Conservation (phyloP, 2,329 filamentous ascomycete genomes). For the Lasiodiplodia citricola region DNA sequence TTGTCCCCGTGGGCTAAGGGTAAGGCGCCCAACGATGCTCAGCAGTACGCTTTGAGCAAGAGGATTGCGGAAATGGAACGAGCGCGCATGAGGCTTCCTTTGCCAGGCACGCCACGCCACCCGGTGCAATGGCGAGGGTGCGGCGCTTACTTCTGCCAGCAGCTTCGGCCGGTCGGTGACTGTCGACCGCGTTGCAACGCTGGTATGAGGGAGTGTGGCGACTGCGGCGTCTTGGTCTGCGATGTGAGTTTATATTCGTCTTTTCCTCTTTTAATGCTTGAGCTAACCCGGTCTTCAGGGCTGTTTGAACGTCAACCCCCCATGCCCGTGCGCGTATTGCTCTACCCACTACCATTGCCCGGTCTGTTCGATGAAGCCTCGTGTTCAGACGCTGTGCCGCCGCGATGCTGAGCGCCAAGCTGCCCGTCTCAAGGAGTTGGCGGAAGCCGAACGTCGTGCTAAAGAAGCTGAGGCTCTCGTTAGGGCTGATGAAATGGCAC, state of each 20-base stretch:
- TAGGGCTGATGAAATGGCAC: constrained; percentile 20
- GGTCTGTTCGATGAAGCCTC: constrained; percentile 40
- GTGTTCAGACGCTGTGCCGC: constrained; percentile 41
- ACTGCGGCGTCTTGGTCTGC: constrained; percentile 48
- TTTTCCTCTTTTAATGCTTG: background rate
- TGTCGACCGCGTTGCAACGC: constrained; percentile 43
- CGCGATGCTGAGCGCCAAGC: constrained; percentile 23
- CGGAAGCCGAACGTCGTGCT: constrained; percentile 2
- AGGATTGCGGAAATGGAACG: constrained; percentile 19
- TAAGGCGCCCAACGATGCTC: constrained; percentile 33
- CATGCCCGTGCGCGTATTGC: constrained; percentile 47
- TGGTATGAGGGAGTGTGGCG: constrained; percentile 44
- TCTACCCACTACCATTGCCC: constrained; percentile 48
- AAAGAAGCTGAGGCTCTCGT: constrained; percentile 22
- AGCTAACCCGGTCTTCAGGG: constrained; percentile 31
- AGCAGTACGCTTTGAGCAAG: constrained; percentile 17
- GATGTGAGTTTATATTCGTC: constrained; percentile 41
- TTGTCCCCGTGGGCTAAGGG: constrained; percentile 35
- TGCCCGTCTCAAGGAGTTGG: constrained; percentile 10
- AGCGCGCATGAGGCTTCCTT: constrained; percentile 33
- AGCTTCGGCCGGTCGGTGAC: constrained; percentile 45
- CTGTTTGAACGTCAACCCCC: constrained; percentile 38
- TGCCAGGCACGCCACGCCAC: constrained; percentile 47
- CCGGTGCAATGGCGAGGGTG: constrained; percentile 52
- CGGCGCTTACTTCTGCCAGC: constrained; percentile 49